Evolutionary conservation across 805 yeast species (phyloP), one percentile per base, ranked within the genome.

Genomic region (Saturnispora quitensis): DNA sequence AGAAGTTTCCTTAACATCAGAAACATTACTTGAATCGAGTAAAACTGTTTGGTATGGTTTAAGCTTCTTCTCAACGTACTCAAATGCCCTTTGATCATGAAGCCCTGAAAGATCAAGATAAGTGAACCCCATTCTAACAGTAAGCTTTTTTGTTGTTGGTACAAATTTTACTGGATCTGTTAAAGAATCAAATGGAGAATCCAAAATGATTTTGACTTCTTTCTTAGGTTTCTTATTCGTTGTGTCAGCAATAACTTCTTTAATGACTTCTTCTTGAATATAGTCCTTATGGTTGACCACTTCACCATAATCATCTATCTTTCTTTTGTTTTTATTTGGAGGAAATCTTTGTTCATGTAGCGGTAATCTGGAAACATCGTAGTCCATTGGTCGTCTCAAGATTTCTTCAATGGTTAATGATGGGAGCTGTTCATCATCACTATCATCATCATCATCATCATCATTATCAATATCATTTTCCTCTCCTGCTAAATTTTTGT

Each of bases 281-380:
- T 82, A 85, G 58, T 83, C 84, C 38, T 80, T 77, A 43, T 76
- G 75, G 55, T 84, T 82, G 20, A 90, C 81, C 2, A 82, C 68
- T 51, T 80, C 83, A 31, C 99, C 99, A 65, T 91, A 93, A 57
- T 91, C 97, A 62, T 93, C 98, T 45, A 75, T 70, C 57, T 85
- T 80, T 24, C 76, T 70, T 58, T 79, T 78, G 31, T 73, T 76
- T 1, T 77, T 75, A 38, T 78, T 69, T 58, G 72, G 85, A 12
- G 96, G 98, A 62, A 91, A 93, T 86, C 86, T 84, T 43, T 74
- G 78, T 65, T 72, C 74, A 66, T 62, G 77, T 65, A 72, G 78
- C 60, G 65, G 68, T 36, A 74, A 72, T 5, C 71, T 71, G 31
- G 76, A 71, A 43, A 82, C 77, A 60, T 84, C 87, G 50, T 67